Evolutionary conservation across 192 early-diverging fungal species (phyloP), one percentile per base, ranked within the genome.

Genomic region (Entrophospora sp.): DNA sequence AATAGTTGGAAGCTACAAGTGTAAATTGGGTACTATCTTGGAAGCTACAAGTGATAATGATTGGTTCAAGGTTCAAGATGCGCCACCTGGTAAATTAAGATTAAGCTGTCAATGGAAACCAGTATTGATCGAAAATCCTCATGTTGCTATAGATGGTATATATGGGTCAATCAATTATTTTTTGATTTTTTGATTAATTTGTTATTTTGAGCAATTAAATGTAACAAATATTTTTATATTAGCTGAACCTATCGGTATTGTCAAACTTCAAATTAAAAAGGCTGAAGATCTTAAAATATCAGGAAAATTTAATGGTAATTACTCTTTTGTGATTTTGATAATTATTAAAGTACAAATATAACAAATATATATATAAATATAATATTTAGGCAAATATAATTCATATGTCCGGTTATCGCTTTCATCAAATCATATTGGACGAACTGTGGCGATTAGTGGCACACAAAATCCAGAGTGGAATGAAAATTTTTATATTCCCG

Each of bases 271-370:
- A 27, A 73, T 99, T 35, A 84, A 89, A 61, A 85, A 87, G 22
- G 96, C 89, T 24, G 86, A 83, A 52, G 81, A 83, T 12, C 73
- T 99, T 61, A 88, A 87, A 72, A 95, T 95, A 72, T 73, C 81
- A 32, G 96, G 95, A 69, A 57, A 4, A 57, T 34, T 28, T 14
- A 28, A 2, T 57, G 25, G 10, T 16, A 22, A n/a, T 28, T 12
- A 20, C 28, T 34, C 4, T 6, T 27, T 56, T 56, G 13, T 28
- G 5, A 13, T 9, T 6, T 12, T 56, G 9, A 25, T 10, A 30
- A 30, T 57, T 52, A n/a, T 52, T 27, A 52, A 52, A n/a, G 14
- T 52, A 20, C 49, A 10, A 52, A 22, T 52, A 20, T 52, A 40
- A 14, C 6, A 40, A 14, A 6, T 40, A 40, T 9, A 40, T 6